phyloP scores from a whole-genome alignment of 805 yeast species.

The Ogataea wickerhamii region DNA sequence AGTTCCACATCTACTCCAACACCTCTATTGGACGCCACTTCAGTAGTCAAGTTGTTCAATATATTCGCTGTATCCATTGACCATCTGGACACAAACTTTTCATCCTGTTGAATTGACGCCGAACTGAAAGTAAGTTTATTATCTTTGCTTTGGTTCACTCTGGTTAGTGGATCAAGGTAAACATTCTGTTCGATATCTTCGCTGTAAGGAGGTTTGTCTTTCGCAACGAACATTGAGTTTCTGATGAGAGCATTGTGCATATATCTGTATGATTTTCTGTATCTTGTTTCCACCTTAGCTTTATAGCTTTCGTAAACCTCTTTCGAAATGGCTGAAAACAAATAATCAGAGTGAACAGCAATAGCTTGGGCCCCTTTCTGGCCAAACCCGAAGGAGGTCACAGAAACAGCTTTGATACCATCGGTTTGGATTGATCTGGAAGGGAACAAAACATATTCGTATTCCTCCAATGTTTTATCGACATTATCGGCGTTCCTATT shows the following conservation, averaged over 20 bases:
- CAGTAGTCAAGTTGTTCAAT: constrained; percentile 51
- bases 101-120: constrained; percentile 46
- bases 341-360: constrained; percentile 88
- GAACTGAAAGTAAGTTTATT: constrained; percentile 44
- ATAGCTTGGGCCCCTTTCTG: constrained; percentile 98
- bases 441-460: constrained; percentile 88
- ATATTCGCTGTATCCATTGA: constrained; percentile 63
- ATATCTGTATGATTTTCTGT: constrained; percentile 88
- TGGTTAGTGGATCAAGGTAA: constrained; percentile 93
- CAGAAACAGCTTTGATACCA: constrained; percentile 95
- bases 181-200: constrained; percentile 86
- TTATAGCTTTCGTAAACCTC: constrained; percentile 68
- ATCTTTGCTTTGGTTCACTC: constrained; percentile 45
- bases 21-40: constrained; percentile 47
- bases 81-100: constrained; percentile 41
- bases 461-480: constrained; percentile 78
- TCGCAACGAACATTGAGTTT: constrained; percentile 88
- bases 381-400: constrained; percentile 98
- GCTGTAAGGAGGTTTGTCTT: constrained; percentile 88
- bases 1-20: constrained; percentile 98
- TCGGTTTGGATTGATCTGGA: constrained; percentile 90
- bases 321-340: constrained; percentile 77
- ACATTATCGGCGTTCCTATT: constrained; percentile 98
- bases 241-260: constrained; percentile 92
- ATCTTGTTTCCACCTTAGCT: constrained; percentile 69